phyloP scores from a whole-genome alignment of 139 green algal genomes.

The Picochlorum sp. region DNA sequence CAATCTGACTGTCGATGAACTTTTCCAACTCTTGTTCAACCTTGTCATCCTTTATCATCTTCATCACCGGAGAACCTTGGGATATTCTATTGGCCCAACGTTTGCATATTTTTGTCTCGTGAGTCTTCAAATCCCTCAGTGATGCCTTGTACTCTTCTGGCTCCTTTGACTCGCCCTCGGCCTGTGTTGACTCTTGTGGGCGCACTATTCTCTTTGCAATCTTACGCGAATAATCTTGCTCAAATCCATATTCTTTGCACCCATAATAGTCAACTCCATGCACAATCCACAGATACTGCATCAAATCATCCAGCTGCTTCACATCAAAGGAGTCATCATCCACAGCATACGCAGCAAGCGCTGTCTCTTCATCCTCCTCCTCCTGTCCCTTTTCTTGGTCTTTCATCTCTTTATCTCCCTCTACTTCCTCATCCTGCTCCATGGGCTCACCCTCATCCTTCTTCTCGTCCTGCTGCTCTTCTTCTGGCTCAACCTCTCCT shows the following conservation, averaged over 20 bases:
- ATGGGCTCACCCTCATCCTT: slow-evolving; percentile 5
- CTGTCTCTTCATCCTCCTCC: slow-evolving; percentile 13
- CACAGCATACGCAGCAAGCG: slow-evolving; percentile 1
- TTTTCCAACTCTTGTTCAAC: slow-evolving; percentile 44
- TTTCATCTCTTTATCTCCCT: not conserved
- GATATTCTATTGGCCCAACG: not conserved
- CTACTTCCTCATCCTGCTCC: slow-evolving; percentile 13
- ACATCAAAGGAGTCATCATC: slow-evolving; percentile 11
- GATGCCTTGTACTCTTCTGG: not conserved
- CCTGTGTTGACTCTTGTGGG: not conserved
- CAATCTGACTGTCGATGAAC: slow-evolving; percentile 64
- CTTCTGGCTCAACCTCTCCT: not conserved
- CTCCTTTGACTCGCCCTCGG: not conserved
- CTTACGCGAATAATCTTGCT: slow-evolving; percentile 8
- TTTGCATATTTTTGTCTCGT: not conserved
- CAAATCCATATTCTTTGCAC: slow-evolving; percentile 25
- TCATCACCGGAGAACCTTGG: slow-evolving; percentile 48
- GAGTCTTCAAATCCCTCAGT: not conserved
- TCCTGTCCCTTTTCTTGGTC: slow-evolving; percentile 14
- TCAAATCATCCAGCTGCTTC: slow-evolving; percentile 58
- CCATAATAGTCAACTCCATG: slow-evolving; percentile 87
- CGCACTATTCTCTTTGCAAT: slow-evolving; percentile 13
- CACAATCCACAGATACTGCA: slow-evolving; percentile 87
- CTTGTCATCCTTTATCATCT: slow-evolving; percentile 39
- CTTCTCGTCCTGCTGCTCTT: not conserved